Conservation (phyloP, 2,329 filamentous ascomycete genomes). For the Dactylellina drechsleri region DNA sequence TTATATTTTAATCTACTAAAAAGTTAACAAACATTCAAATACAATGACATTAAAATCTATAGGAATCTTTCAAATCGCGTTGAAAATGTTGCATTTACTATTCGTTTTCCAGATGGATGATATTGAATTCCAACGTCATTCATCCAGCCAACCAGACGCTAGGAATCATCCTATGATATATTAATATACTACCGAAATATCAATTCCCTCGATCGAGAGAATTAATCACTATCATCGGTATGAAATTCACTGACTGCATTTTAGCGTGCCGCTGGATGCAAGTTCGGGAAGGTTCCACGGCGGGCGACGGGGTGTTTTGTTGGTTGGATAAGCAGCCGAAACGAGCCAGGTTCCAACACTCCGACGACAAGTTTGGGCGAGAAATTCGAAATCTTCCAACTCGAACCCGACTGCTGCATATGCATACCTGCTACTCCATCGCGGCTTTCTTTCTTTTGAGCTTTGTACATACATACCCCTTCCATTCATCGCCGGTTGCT, state of each 20-base stretch:
- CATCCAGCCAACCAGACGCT: no score
- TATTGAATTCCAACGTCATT: no score
- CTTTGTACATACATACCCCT: constrained; percentile 11
- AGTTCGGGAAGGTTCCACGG: constrained; percentile 51
- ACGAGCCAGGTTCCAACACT: constrained; percentile 21
- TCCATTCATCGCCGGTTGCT: background rate
- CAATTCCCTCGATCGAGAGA: no score
- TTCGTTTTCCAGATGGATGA: no score
- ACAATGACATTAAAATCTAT: no score
- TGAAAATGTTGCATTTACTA: constrained; percentile 10
- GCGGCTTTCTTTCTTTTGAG: constrained; percentile 14
- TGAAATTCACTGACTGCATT: no score
- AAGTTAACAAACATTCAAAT: no score
- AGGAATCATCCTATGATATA: no score
- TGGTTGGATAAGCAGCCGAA: constrained; percentile 47
- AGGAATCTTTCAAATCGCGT: background rate
- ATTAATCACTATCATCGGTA: no score
- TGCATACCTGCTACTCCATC: constrained; percentile 19
- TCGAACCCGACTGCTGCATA: constrained; percentile 18
- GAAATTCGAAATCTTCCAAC: constrained; percentile 1
- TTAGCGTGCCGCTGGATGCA: background rate
- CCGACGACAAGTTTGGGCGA: constrained; percentile 35
- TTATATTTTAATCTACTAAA: no score
- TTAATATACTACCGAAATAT: background rate
- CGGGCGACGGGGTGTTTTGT: constrained; percentile 17